Percentiles rank a stretch among this genome's conserved stretches.
Conservation (phyloP, 495 filamentous ascomycete genomes). For the Parmelia sp. region DNA sequence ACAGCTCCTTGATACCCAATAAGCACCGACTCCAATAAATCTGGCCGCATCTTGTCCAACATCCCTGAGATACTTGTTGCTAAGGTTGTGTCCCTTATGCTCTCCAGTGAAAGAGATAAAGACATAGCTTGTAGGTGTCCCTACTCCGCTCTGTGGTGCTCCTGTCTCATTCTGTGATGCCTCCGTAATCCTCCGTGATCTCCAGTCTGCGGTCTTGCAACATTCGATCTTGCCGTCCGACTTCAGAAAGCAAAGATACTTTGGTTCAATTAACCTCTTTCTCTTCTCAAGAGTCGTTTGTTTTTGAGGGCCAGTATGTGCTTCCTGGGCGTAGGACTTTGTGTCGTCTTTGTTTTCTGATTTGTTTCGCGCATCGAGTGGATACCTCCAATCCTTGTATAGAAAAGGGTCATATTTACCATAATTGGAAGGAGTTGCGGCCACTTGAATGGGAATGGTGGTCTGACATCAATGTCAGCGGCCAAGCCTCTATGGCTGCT, state of each 20-base stretch:
- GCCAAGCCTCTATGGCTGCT: too few species aligned
- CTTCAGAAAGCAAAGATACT: slow-evolving; percentile 23
- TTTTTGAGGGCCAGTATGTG: too few species aligned
- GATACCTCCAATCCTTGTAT: slow-evolving; percentile 17
- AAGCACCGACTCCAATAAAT: slow-evolving; percentile 27
- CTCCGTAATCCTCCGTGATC: slow-evolving; percentile 30
- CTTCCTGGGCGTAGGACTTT: slow-evolving; percentile 6
- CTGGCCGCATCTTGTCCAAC: too few species aligned
- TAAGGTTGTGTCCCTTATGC: too few species aligned
- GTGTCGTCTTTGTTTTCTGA: slow-evolving; percentile 21
- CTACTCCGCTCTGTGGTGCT: too few species aligned
- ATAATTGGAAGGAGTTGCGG: not conserved
- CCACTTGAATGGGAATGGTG: too few species aligned
- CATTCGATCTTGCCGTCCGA: slow-evolving; percentile 44
- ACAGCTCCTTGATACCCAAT: slow-evolving; percentile 31
- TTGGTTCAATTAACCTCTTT: slow-evolving; percentile 23
- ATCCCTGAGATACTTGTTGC: too few species aligned
- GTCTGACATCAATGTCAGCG: too few species aligned
- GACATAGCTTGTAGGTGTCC: too few species aligned
- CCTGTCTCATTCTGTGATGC: too few species aligned
- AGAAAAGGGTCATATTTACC: slow-evolving; percentile 13
- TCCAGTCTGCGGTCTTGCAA: slow-evolving; percentile 32
- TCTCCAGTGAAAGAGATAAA: too few species aligned
- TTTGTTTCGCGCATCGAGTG: slow-evolving; percentile 13
- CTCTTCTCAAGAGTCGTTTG: slow-evolving; percentile 22